Evolutionary conservation across 768 basidiomycete species (phyloP).

Genomic region (Suillus brevipes): DNA sequence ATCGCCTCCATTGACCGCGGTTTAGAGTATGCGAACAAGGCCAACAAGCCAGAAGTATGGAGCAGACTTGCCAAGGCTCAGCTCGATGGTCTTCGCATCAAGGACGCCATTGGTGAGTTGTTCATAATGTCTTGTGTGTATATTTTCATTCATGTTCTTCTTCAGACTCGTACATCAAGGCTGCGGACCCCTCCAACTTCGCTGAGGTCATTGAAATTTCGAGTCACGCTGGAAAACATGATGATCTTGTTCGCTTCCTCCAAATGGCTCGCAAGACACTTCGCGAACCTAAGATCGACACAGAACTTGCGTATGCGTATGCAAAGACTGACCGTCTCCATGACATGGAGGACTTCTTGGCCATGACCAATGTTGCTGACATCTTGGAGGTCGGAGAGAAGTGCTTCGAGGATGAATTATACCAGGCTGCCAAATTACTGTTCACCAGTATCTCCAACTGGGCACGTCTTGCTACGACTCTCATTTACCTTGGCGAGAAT

Average conservation of each 20-base stretch:
- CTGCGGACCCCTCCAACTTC: conserved; percentile 92
- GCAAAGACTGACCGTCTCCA: conserved; percentile 97
- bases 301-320: conserved; percentile 96
- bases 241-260: conserved; percentile 93
- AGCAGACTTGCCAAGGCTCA: conserved; percentile 98
- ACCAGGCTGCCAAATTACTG: conserved; percentile 93
- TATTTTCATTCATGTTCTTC: conserved; percentile 9
- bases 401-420: conserved; percentile 97
- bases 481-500: conserved; percentile 98
- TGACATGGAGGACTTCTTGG: conserved; percentile 99
- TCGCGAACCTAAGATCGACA: conserved; percentile 97
- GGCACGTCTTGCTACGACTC: conserved; percentile 95
- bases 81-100: conserved; percentile 95
- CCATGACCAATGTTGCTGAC: conserved; percentile 98
- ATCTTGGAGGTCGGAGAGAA: conserved; percentile 97
- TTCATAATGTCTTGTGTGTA: background rate
- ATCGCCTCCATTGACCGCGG: conserved; percentile 98
- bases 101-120: conserved; percentile 87
- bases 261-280: conserved; percentile 99
- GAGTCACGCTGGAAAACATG: conserved; percentile 87
- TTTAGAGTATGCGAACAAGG: conserved; percentile 92
- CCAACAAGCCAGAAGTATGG: conserved; percentile 97
- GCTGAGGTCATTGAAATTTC: conserved; percentile 95
- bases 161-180: conserved; percentile 95
- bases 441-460: conserved; percentile 99